Conservation (phyloP, 345 rosid genomes). For the Euclidium syriacum region DNA sequence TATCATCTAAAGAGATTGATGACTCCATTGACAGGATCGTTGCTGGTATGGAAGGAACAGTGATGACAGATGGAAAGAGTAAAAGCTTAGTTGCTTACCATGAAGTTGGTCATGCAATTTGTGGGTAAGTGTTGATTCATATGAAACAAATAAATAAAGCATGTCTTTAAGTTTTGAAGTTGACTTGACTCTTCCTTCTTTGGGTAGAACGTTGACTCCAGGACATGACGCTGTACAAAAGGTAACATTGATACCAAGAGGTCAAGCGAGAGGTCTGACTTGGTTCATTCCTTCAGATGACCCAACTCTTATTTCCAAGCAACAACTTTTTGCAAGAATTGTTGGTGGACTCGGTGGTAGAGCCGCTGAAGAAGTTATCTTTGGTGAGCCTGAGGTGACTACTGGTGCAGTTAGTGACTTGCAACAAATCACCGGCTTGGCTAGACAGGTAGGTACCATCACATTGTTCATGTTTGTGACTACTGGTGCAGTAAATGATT, state of each 20-base stretch:
- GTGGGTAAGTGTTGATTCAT: slow-evolving; percentile 90
- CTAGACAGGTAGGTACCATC: slow-evolving; percentile 59
- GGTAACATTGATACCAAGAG: slow-evolving; percentile 87
- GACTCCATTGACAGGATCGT: slow-evolving; percentile 97
- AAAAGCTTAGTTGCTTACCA: slow-evolving; percentile 97
- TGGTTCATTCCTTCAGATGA: slow-evolving; percentile 98
- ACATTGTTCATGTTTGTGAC: not conserved
- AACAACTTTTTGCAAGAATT: slow-evolving; percentile 94
- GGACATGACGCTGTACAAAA: slow-evolving; percentile 98
- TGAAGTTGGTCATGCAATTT: slow-evolving; percentile 95
- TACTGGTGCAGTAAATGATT: not conserved
- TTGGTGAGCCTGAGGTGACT: slow-evolving; percentile 95
- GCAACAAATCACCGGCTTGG: slow-evolving; percentile 93
- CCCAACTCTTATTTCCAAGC: slow-evolving; percentile 90
- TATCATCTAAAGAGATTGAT: slow-evolving; percentile 90
- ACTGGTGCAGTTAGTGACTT: slow-evolving; percentile 97
- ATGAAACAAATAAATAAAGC: not conserved
- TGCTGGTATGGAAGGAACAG: slow-evolving; percentile 99
- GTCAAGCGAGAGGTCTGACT: slow-evolving; percentile 96
- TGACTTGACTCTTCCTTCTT: not conserved
- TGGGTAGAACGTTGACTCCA: slow-evolving; percentile 88
- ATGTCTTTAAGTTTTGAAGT: not conserved
- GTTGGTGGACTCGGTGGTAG: slow-evolving; percentile 98
- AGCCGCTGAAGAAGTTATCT: slow-evolving; percentile 94
- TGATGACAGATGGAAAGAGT: slow-evolving; percentile 98